Conservation (phyloP, 2,329 filamentous ascomycete genomes). For the Bipolaris oryzae region DNA sequence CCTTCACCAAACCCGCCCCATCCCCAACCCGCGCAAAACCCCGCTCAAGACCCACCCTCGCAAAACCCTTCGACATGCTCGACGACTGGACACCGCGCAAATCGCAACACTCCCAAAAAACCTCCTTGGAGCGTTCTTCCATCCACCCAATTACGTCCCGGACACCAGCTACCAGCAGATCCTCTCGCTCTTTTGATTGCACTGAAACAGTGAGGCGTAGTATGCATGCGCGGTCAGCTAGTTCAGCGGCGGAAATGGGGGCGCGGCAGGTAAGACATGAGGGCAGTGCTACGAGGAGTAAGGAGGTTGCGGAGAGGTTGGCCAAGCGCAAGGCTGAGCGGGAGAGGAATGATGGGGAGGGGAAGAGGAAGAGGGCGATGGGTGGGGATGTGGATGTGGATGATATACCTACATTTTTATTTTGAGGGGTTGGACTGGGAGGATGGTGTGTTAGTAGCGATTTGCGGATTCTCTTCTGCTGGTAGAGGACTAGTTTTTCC, state of each 20-base stretch:
- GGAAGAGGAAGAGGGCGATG: conserved; percentile 35
- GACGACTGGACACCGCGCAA: conserved; percentile 27
- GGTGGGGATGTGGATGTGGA: conserved; percentile 36
- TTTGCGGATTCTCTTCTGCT: background rate
- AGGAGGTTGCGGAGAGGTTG: conserved; percentile 35
- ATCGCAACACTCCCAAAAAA: conserved; percentile 1
- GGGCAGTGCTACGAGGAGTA: conserved; percentile 17
- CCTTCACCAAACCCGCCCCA: conserved; percentile 29
- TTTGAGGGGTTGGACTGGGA: conserved; percentile 34
- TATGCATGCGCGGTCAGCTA: conserved; percentile 2
- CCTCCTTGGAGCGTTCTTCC: background rate
- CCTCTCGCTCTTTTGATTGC: background rate
- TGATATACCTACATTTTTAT: conserved; percentile 54
- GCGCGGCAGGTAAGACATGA: background rate
- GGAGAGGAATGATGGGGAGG: conserved; percentile 32
- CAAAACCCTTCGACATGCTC: conserved; percentile 35
- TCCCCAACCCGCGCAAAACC: conserved; percentile 17
- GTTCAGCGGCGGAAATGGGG: conserved; percentile 18
- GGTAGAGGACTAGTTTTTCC: background rate
- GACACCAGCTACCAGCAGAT: background rate
- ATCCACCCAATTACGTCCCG: background rate
- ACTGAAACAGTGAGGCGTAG: background rate
- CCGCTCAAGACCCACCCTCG: conserved; percentile 23
- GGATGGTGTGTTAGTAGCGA: background rate
- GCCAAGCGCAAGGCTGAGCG: conserved; percentile 40